Evolutionary conservation across 2,329 filamentous ascomycete species (phyloP), one percentile per base, ranked within the genome.

Genomic region (Colletotrichum sp.): DNA sequence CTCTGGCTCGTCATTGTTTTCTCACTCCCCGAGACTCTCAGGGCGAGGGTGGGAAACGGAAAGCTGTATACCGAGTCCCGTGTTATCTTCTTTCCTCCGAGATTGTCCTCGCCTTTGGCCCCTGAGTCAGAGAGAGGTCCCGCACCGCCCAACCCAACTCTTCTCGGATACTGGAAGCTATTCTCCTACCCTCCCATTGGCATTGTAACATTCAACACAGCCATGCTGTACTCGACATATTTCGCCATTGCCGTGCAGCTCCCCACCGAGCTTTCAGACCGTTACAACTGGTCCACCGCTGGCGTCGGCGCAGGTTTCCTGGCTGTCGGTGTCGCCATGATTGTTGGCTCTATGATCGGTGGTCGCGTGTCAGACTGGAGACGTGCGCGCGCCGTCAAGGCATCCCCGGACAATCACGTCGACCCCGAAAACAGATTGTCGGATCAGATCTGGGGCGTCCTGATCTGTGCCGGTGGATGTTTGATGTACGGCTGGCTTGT

Each of bases 21-120:
- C 69, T 83, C 82, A 71, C 85, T 88, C 8, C 87, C 87, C 0
- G 87, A 89, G 77, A 89, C 87, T 3, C 81, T 89, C 10, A 84
- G 87, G 30, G 82, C 83, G 7, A 79, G 86, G 3, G 87, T 88
- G 3, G 87, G 87, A 6, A 87, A 88, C 70, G 87, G 86, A 18
- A 77, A 79, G 18, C 70, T 82, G 13, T 81, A 82, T 59, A 52
- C 70, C 9, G 72, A 77, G 15, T 71, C 68, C 7, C 9, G 71
- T 24, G 73, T 80, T 72, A 24, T 82, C 16, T 36, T 81, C 18
- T 64, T 80, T 18, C 78, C 80, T 1, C 80, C 78, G 3, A 78
- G 72, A 26, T 55, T 80, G 10, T 78, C 79, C 10, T 82, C 81
- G 3, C 70, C 75, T 1, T 36, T 82, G 8, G 81, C 78, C 5